A percentile compares a stretch with the other conserved stretches of the same genome.
Evolutionary conservation across 768 basidiomycete genomes (phyloP).

Genomic region (Collybia sordida): DNA sequence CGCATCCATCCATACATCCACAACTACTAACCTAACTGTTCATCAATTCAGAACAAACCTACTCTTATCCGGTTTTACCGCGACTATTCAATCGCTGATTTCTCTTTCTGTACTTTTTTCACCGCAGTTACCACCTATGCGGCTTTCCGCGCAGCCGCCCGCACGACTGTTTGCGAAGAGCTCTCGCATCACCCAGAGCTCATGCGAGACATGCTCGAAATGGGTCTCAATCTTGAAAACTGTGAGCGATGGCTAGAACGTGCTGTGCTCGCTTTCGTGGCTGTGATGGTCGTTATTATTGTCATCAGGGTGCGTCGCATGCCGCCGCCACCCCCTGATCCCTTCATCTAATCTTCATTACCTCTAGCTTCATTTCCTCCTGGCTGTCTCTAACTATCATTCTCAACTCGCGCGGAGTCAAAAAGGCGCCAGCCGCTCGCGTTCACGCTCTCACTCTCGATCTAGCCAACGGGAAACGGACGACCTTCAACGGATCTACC

Average conservation of each 20-base stretch:
- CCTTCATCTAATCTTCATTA: conserved; percentile 1
- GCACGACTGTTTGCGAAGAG: conserved; percentile 70
- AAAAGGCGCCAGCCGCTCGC: conserved; percentile 16
- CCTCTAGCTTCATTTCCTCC: conserved; percentile 69
- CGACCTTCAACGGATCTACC: conserved; percentile 59
- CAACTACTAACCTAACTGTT: not conserved
- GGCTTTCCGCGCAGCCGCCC: conserved; percentile 53
- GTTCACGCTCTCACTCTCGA: conserved; percentile 14
- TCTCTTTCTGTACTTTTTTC: conserved; percentile 64
- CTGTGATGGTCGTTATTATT: conserved; percentile 58
- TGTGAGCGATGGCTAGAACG: conserved; percentile 80
- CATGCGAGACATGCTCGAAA: conserved; percentile 65
- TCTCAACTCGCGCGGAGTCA: conserved; percentile 49
- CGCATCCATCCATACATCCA: not conserved
- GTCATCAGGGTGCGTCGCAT: conserved; percentile 59
- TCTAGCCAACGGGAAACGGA: conserved; percentile 15
- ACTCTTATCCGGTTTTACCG: conserved; percentile 77
- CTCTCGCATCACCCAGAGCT: conserved; percentile 75
- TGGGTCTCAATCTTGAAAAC: conserved; percentile 76
- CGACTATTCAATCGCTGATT: conserved; percentile 79
- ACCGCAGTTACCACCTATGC: conserved; percentile 57
- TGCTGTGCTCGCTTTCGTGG: conserved; percentile 58
- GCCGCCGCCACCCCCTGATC: conserved; percentile 4
- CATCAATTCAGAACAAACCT: conserved; percentile 48
- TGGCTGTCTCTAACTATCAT: conserved; percentile 70